Evolutionary conservation across 139 green algal species (phyloP).

Genomic region (Volvox africanus): DNA sequence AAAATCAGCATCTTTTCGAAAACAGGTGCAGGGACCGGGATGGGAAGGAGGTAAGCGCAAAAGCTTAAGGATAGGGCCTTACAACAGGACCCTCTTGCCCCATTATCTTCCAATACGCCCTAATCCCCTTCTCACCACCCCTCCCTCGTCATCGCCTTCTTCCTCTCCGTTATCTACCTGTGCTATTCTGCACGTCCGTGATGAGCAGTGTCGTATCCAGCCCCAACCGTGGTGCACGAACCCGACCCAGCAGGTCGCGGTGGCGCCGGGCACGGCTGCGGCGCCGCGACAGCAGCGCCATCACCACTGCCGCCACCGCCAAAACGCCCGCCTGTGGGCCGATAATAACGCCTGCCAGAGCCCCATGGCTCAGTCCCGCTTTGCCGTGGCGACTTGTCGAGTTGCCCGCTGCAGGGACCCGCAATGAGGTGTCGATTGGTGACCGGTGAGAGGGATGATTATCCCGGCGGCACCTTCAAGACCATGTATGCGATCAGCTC

Average conservation of each 20-base stretch:
- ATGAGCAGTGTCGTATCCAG: constrained; percentile 45
- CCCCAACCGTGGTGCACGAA: neutral
- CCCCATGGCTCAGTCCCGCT: neutral
- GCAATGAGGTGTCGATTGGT: too few relatives aligned
- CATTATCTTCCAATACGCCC: neutral
- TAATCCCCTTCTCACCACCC: neutral
- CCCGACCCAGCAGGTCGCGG: constrained; percentile 12
- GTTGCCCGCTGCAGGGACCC: too few relatives aligned
- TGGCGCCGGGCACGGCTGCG: neutral
- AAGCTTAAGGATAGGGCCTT: too few relatives aligned
- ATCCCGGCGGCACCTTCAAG: too few relatives aligned
- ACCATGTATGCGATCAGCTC: too few relatives aligned
- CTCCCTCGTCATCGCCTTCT: neutral
- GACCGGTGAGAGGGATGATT: too few relatives aligned
- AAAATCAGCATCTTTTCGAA: too few relatives aligned
- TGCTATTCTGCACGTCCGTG: constrained; percentile 43
- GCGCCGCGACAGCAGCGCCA: neutral
- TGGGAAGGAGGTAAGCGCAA: too few relatives aligned
- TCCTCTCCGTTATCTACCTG: neutral
- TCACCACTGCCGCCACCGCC: neutral
- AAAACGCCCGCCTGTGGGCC: neutral
- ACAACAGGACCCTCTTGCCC: neutral
- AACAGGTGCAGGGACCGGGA: too few relatives aligned
- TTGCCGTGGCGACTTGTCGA: too few relatives aligned
- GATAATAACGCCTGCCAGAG: neutral